Base-by-base conservation (phyloP, 495 filamentous ascomycete genomes). In the Podospora tetraspora region DNA sequence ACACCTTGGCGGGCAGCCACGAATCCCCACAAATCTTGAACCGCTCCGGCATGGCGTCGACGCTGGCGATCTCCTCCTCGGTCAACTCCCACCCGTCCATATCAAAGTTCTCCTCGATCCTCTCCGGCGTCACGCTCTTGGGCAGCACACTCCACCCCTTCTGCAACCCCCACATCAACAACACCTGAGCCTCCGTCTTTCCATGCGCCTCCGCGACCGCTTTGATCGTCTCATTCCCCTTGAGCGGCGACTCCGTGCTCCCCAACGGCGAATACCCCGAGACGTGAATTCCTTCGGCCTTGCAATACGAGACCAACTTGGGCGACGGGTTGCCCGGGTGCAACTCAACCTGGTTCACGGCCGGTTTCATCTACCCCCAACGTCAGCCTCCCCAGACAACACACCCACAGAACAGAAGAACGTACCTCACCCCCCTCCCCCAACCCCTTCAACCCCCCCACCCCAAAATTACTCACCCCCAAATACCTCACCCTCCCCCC, bases 291-390 rank as follows among this genome's bases (percentile, higher is more conserved):
- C 86, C 87, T 80, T 90, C 90, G 58, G 81, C 80, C 22, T 79
- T 83, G 82, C 85, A 86, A 79, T 90, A 94, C 56, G 88, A 88
- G 30, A 94, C 83, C 37, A 95, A 85, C 81, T 93, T 93, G 24
- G 91, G 91, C 0, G 87, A 90, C 9, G 89, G 91, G 80, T 89
- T 89, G 79, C 90, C 87, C 52, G 92, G 92, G 80, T 96, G 92
- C n/a, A 94, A 81, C 79, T 97, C 93, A 75, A 96, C 89, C 82
- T 97, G 92, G 85, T 96, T 96, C 70, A 94, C 92, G 11, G 91
- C 90, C 16, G 93, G 93, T 61, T 90, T 83, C 71, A 88, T 90
- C 85, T 87, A 77, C 69, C 56, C 32, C 56, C 21, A 11, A 68
- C 71, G 76, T 83, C 65, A 86, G 84, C 62, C 24, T 22, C n/a